A percentile compares a stretch with the other conserved stretches of the same genome.
Conservation (phyloP, 345 rosid species). For the Clausena lansium region DNA sequence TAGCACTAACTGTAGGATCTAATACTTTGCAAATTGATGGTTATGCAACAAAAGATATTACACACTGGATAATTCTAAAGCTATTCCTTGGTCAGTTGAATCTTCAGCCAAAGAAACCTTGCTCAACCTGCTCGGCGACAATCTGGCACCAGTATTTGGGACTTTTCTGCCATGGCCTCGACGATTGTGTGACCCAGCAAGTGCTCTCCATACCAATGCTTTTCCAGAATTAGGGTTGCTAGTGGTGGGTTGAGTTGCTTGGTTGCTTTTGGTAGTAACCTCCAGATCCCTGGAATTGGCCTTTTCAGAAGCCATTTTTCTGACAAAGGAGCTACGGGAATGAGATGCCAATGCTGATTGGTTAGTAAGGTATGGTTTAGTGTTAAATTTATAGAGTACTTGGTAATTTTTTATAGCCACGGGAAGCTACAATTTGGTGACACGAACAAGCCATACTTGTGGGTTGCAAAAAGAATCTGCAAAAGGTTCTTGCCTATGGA, state of each 20-base stretch:
- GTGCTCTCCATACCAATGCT: conserved; percentile 43
- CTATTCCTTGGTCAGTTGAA: conserved; percentile 14
- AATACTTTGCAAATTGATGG: neutral
- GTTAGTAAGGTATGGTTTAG: neutral
- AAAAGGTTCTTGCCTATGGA: conserved; percentile 31
- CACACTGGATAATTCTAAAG: neutral
- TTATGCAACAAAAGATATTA: neutral
- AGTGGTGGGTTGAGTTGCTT: conserved; percentile 14
- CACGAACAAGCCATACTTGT: neutral
- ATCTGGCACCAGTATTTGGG: conserved; percentile 16
- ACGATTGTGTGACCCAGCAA: conserved; percentile 32
- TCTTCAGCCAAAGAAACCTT: conserved; percentile 52
- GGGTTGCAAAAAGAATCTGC: conserved; percentile 13
- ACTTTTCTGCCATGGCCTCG: conserved; percentile 27
- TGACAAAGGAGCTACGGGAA: neutral
- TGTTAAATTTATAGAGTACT: conserved; percentile 6
- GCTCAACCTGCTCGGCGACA: conserved; percentile 48
- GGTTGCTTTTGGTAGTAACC: conserved; percentile 20
- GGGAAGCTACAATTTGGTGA: conserved; percentile 14
- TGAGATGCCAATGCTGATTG: conserved; percentile 11
- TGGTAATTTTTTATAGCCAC: neutral
- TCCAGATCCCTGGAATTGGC: conserved; percentile 15
- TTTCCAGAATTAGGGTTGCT: conserved; percentile 33
- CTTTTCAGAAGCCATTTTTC: conserved; percentile 35
- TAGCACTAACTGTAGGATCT: neutral